Conservation (phyloP, 116 monocot genomes). For the Phalaenopsis hybrid region DNA sequence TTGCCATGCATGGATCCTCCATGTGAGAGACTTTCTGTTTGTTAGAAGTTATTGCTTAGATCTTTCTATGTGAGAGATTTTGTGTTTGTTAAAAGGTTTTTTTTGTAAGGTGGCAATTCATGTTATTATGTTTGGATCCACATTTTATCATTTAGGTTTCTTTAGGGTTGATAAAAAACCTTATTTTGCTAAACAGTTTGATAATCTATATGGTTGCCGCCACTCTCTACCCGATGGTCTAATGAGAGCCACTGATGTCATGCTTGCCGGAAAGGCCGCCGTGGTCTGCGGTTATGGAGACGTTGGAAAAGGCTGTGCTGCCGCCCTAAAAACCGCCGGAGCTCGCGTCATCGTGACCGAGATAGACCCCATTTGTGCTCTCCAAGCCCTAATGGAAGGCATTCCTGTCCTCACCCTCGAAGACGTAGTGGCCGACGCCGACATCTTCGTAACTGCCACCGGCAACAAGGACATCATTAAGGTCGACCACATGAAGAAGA, state of each 20-base stretch:
- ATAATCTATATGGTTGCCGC: conserved; percentile 90
- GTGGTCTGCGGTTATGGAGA: conserved; percentile 84
- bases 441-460: conserved; percentile 86
- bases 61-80: no score
- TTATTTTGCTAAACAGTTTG: conserved; percentile 39
- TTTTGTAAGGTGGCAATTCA: no score
- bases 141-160: no score
- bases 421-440: conserved; percentile 61
- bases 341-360: conserved; percentile 75
- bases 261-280: conserved; percentile 88
- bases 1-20: no score
- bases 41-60: no score
- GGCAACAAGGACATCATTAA: conserved; percentile 97
- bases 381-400: conserved; percentile 90
- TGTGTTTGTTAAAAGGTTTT: no score
- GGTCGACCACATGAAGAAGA: conserved; percentile 94
- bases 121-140: no score
- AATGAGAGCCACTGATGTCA: conserved; percentile 88
- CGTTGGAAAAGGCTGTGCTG: conserved; percentile 89
- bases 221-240: conserved; percentile 90
- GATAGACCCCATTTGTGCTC: conserved; percentile 89
- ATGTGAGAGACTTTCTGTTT: no score
- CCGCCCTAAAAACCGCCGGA: conserved; percentile 78
- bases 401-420: conserved; percentile 66
- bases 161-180: no score